Evolutionary conservation across 2,329 filamentous ascomycete genomes (phyloP).

Genomic region (Colletotrichum noveboracense): DNA sequence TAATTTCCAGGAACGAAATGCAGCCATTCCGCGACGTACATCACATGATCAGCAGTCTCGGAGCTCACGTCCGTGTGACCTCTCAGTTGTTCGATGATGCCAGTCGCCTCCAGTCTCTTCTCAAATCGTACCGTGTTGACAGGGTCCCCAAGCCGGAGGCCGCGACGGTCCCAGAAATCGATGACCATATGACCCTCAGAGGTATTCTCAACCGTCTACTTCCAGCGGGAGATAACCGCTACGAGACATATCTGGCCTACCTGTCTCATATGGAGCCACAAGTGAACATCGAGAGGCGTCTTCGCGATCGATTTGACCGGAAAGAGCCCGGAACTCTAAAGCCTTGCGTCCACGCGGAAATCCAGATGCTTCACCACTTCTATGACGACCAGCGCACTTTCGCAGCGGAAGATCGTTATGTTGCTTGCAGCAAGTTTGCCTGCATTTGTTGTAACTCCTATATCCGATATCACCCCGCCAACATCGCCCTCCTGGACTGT

Average conservation of each 20-base stretch:
- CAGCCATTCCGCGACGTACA: conserved; percentile 32
- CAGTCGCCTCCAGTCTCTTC: conserved; percentile 30
- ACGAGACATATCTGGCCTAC: conserved; percentile 12
- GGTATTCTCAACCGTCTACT: conserved; percentile 39
- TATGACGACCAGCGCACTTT: conserved; percentile 35
- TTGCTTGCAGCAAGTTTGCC: conserved; percentile 57
- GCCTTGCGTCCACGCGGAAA: conserved; percentile 47
- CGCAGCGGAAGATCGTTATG: conserved; percentile 44
- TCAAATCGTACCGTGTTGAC: conserved; percentile 21
- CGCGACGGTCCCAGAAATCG: conserved; percentile 27
- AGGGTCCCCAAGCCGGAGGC: conserved; percentile 18
- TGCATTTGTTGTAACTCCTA: conserved; percentile 56
- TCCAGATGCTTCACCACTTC: conserved; percentile 54
- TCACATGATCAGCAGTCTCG: conserved; percentile 51
- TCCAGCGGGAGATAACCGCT: neutral
- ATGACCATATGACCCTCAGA: conserved; percentile 32
- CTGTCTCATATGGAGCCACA: conserved; percentile 32
- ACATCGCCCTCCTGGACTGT: conserved; percentile 33
- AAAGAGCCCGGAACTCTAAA: conserved; percentile 22
- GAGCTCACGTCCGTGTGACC: conserved; percentile 44
- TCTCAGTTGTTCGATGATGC: conserved; percentile 41
- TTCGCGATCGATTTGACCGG: conserved; percentile 29
- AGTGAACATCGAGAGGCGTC: conserved; percentile 24
- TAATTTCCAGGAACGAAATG: neutral
- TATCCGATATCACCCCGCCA: conserved; percentile 42